Base-by-base conservation (phyloP, 768 basidiomycete genomes). In the Mycena rebaudengoi region DNA sequence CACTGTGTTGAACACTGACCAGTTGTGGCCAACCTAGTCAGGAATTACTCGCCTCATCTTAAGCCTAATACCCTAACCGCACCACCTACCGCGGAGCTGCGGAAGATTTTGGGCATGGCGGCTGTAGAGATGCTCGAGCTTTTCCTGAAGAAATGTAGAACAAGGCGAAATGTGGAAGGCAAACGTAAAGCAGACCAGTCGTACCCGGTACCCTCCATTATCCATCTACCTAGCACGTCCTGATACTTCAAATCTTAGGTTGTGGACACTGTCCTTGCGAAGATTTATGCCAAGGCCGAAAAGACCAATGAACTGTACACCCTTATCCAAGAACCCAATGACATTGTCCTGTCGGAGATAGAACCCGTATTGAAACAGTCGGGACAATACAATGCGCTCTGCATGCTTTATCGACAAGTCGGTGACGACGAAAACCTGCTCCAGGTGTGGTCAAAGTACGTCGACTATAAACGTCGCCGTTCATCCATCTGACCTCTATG, bases 21-120 rank as follows among this genome's bases (percentile, higher is more conserved):
- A 96, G 95, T 96, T 86, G 85, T 85, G 77, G 85, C 83, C 71
- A 94, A 95, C 85, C 81, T 96, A 92, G 92, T 94, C 83, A 85
- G 87, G 83, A 95, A 96, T 73, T 96, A 96, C 75, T 92, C 92
- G 43, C 95, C 95, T 16, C 91, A 96, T 78, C 85, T 97, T 69
- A 76, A 86, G 25, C 91, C 88, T 20, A 82, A 87, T 70, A 88
- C 90, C 4, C 85, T 83, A 26, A 79, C 83, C 21, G 89, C 94
- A 7, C 88, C 90, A 14, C 84, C 91, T 4, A 88, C 94, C 3
- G 83, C 85, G 20, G 91, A 91, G 70, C 81, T 96, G 59, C 80
- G 85, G 48, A 84, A 82, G 59, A 85, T 90, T 40, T 78, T 97
- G 45, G 78, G 81, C 28, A 79, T 79, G 54, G 86, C 90, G 16